Evolutionary conservation across 164 flowering plant genomes (phyloP), one percentile per base, ranked within the genome.

Genomic region (Stephania cephalantha): DNA sequence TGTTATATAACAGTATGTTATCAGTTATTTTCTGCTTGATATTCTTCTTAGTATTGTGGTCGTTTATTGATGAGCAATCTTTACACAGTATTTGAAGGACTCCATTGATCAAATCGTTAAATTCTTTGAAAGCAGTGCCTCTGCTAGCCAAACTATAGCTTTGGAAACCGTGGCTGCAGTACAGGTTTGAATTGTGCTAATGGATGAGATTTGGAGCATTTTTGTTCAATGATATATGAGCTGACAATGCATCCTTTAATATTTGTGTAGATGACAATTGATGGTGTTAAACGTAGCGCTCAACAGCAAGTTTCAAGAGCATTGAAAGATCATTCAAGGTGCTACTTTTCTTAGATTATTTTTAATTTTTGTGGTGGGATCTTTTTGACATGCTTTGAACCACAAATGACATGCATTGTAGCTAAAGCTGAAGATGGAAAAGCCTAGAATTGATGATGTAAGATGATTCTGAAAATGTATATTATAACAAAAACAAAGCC

Each of bases 91-190:
- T 83, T 80, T 92, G 83, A 96, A 89, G 87, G 97, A 92, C 58
- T 84, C 97, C 55, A 82, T 96, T 71, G 90, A 87, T 76, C 88
- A 86, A 85, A 89, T 96, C 68, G 31, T 88, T 74, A 80, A 86
- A 25, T 96, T 96, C 71, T 96, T 94, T 82, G 85, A 86, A 80
- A 92, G 92, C 74, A 86, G 85, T 78, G 79, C 91, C 50, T 90
- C 87, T 79, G 89, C 94, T 67, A 94, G 97, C 82, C 97, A 91
- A 83, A 86, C 91, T 30, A 75, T 96, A 78, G 97, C 97, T 73
- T 68, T 91, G 85, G 99, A 96, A 87, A 90, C 99, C 78, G 99
- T 95, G 64, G 94, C 97, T 71, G 99, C 99, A 50, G 89, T 96
- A 52, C 99, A 96, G 98, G 99, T 96, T 67, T 71, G 70, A 0